These are phyloP conservation scores for Begonia masoniana DNA, from an alignment of 306 rosid species.

Conservation along the genomic window DNA sequence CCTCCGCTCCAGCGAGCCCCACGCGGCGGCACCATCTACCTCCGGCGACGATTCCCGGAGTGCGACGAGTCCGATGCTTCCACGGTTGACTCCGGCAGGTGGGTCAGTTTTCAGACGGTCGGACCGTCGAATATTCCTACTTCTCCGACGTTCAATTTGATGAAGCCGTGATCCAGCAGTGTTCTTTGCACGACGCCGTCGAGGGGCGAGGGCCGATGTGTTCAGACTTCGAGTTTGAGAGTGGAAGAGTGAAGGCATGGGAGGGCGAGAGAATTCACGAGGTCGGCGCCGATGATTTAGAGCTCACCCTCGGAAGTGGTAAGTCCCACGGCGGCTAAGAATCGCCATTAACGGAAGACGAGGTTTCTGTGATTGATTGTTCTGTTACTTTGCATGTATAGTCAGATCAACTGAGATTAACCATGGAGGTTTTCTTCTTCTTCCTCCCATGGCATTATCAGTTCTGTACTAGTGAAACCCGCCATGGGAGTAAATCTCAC, in stretches of 20 bases:
- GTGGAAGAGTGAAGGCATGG: conserved; percentile 25
- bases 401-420: too few relatives aligned
- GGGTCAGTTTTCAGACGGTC: conserved; percentile 78
- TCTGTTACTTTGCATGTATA: too few relatives aligned
- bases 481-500: too few relatives aligned
- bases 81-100: conserved; percentile 79
- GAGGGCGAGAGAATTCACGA: too few relatives aligned
- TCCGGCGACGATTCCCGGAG: conserved; percentile 83
- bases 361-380: too few relatives aligned
- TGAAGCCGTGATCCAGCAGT: conserved; percentile 60
- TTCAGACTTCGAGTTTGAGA: conserved; percentile 73
- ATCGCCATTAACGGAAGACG: too few relatives aligned
- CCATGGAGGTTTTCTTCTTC: too few relatives aligned
- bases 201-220: conserved; percentile 35
- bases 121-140: conserved; percentile 51
- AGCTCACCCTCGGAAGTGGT: too few relatives aligned
- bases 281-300: too few relatives aligned
- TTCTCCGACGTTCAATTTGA: conserved; percentile 80
- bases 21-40: conserved; percentile 52
- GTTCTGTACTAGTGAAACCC: too few relatives aligned
- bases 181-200: conserved; percentile 25
- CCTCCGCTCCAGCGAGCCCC: conserved; percentile 92
- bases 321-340: too few relatives aligned
- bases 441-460: too few relatives aligned
- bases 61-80: conserved; percentile 94